Evolutionary conservation across 129 eudicot genomes (phyloP), one percentile per base, ranked within the genome.

Genomic region (Arctium minus): DNA sequence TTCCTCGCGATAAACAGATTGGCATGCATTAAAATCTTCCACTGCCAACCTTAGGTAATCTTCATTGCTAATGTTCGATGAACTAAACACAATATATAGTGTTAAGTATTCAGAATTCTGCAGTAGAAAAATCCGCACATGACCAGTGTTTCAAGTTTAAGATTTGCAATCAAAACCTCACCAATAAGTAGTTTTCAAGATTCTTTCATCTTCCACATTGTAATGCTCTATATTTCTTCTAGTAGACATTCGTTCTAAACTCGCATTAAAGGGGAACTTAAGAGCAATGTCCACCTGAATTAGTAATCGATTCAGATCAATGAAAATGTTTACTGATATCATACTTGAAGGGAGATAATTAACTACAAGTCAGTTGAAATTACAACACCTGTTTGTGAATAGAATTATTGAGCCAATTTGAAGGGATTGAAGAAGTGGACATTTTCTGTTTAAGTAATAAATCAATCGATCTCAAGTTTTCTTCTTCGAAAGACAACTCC

Each of bases 11-110:
- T 89, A 92, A 78, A 86, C 75, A 8, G 82, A 78, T 85, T 89
- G 97, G 71, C 91, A 87, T 8, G 35, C 38, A 79, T 88, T 90
- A 87, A 79, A 92, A 79, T 92, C 97, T 82, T 86, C 84, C 56
- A 74, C 84, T 48, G 94, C 94, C 77, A 92, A 84, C 82, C 29
- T 82, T 71, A 89, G 65, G 72, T 87, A 85, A 79, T 87, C 93
- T 48, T 74, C 64, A 82, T 87, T 84, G 85, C 89, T 83, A 22
- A 90, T 27, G 80, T 87, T 89, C n/a, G 82, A 70, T 8, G 86
- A 89, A 40, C 97, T 92, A 86, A 22, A 22, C 27, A 35, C 77
- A 81, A 36, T 40, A 13, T 72, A 60, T 60, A 60, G 68, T 13
- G 29, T 60, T 60, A 60, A 60, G 48, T 29, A 64, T 29, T 46